Conservation (phyloP, 129 eudicot species). For the Cynara cardunculus region DNA sequence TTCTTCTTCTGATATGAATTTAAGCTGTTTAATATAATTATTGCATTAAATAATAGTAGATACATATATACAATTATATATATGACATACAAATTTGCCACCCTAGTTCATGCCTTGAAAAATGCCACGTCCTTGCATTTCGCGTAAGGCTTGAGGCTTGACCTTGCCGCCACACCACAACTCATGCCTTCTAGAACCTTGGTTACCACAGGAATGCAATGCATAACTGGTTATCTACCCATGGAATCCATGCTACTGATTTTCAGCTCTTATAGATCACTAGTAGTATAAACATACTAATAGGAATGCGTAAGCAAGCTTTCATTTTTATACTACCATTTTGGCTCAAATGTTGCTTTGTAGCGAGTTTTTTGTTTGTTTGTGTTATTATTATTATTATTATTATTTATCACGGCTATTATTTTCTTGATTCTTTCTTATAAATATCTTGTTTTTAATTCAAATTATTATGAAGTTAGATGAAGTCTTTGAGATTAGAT, state of each 20-base stretch:
- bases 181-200: not conserved
- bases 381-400: not conserved
- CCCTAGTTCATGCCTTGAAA: not conserved
- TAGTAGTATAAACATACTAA: conserved; percentile 10
- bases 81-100: not conserved
- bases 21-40: not conserved
- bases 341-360: conserved; percentile 4
- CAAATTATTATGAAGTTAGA: not conserved
- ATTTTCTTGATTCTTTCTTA: not conserved
- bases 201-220: not conserved
- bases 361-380: not conserved
- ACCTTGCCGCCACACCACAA: not conserved
- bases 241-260: not conserved
- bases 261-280: conserved; percentile 9
- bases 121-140: not conserved
- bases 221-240: not conserved
- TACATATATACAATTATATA: not conserved
- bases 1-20: not conserved
- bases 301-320: conserved; percentile 10
- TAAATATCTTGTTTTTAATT: not conserved
- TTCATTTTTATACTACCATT: not conserved
- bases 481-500: not conserved
- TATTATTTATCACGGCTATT: not conserved
- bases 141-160: not conserved
- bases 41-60: not conserved